These are phyloP conservation scores for Claviceps paspali DNA, from an alignment of 2,329 filamentous ascomycete species.

Conservation along the genomic window DNA sequence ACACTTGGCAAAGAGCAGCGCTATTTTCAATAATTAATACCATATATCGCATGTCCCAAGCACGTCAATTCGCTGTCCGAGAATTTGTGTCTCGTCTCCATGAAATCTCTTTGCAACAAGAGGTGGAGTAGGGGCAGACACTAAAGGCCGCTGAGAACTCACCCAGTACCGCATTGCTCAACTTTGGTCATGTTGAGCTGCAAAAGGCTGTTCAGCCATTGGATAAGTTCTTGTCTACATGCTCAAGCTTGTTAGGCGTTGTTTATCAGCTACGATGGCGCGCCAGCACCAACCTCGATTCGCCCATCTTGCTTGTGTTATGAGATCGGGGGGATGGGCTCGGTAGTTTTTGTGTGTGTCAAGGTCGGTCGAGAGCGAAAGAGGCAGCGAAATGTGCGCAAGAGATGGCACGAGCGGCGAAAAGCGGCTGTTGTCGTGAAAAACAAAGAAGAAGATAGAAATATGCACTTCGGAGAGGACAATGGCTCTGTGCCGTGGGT, in stretches of 20 bases:
- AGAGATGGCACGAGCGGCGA: not conserved
- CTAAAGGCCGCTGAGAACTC: conserved; percentile 10
- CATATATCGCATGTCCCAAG: not conserved
- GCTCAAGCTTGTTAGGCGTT: conserved; percentile 9
- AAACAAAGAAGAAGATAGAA: conserved; percentile 1
- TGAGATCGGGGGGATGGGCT: conserved; percentile 1
- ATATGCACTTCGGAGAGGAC: conserved; percentile 1
- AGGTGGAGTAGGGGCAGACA: conserved; percentile 9
- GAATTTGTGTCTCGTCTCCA: not conserved
- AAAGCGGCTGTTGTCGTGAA: conserved; percentile 2
- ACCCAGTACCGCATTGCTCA: conserved; percentile 98
- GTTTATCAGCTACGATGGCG: not conserved
- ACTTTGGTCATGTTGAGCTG: conserved; percentile 98
- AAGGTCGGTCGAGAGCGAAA: not conserved
- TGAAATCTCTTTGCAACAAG: not conserved
- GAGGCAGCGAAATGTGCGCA: not conserved
- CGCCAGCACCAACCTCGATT: conserved; percentile 26
- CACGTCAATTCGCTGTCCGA: not conserved
- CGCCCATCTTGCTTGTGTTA: conserved; percentile 26
- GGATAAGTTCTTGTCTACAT: conserved; percentile 79
- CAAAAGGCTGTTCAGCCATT: conserved; percentile 94
- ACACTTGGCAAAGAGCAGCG: conserved; percentile 90
- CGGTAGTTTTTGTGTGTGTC: not conserved
- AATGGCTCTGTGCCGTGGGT: not conserved
- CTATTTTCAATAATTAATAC: conserved; percentile 35